phyloP scores from a whole-genome alignment of 345 rosid genomes.

The Hibiscus mutabilis region DNA sequence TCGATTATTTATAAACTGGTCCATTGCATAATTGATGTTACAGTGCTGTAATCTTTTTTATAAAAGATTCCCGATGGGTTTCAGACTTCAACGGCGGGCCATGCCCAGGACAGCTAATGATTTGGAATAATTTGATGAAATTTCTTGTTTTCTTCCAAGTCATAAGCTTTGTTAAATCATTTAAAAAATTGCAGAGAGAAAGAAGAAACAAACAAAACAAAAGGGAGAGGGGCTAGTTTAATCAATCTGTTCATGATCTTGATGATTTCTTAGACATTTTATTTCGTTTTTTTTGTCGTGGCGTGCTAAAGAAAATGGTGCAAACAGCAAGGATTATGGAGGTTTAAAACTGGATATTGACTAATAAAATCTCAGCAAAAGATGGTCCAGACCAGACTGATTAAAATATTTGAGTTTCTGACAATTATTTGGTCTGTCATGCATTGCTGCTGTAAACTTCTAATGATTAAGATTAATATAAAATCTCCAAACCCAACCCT shows the following conservation, averaged over 20 bases:
- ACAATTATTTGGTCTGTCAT: slow-evolving; percentile 21
- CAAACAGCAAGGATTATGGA: slow-evolving; percentile 20
- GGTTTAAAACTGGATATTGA: background rate
- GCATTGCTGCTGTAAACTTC: slow-evolving; percentile 15
- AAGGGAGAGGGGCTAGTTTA: background rate
- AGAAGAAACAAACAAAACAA: background rate
- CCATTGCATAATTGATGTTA: slow-evolving; percentile 11
- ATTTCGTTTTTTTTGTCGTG: slow-evolving; percentile 3
- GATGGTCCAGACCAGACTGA: slow-evolving; percentile 14
- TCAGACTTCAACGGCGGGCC: slow-evolving; percentile 27
- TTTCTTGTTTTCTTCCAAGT: slow-evolving; percentile 9
- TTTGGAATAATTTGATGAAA: slow-evolving; percentile 20
- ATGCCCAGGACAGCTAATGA: slow-evolving; percentile 20
- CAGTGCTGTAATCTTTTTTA: slow-evolving; percentile 17
- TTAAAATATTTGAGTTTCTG: slow-evolving; percentile 7
- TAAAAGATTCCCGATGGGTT: slow-evolving; percentile 21
- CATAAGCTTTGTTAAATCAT: slow-evolving; percentile 1
- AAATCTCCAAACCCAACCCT: slow-evolving; percentile 8
- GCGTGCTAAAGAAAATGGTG: slow-evolving; percentile 21
- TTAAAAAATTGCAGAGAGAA: background rate
- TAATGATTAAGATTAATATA: slow-evolving; percentile 31
- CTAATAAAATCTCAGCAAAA: slow-evolving; percentile 2
- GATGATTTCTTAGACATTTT: background rate
- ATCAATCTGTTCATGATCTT: background rate
- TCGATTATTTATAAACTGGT: slow-evolving; percentile 3